phyloP scores from a whole-genome alignment of 495 filamentous ascomycete genomes.

The Podospora appendiculata region DNA sequence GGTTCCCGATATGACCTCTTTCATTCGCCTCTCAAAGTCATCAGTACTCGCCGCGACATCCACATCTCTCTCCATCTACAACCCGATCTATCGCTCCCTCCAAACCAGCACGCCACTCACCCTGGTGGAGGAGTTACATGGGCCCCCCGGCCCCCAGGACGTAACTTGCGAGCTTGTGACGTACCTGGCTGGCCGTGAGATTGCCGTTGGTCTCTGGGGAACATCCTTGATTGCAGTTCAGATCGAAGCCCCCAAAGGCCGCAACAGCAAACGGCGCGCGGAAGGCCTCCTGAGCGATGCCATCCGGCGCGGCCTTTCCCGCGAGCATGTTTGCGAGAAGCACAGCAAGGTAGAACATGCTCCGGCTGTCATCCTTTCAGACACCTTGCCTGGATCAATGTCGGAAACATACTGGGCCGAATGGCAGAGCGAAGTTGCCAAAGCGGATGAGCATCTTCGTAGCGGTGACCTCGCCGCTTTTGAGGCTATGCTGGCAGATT shows the following conservation, averaged over 20 bases:
- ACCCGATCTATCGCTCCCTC: constrained; percentile 58
- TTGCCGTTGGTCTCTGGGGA: constrained; percentile 51
- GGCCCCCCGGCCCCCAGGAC: constrained; percentile 10
- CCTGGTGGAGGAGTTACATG: constrained; percentile 5
- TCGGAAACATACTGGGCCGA: constrained; percentile 26
- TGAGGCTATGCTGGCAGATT: constrained; percentile 43
- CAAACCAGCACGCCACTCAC: constrained; percentile 46
- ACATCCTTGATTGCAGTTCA: constrained; percentile 54
- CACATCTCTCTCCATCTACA: constrained; percentile 46
- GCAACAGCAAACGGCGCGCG: constrained; percentile 52
- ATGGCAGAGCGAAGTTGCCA: constrained; percentile 25
- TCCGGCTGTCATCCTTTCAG: constrained; percentile 25
- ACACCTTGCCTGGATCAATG: constrained; percentile 29
- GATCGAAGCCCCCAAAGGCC: constrained; percentile 51
- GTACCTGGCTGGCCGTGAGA: constrained; percentile 56
- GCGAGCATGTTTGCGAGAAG: constrained; percentile 11
- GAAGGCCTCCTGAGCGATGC: constrained; percentile 65
- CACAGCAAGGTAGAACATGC: constrained; percentile 4
- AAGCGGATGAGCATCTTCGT: constrained; percentile 39
- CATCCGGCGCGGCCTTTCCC: constrained; percentile 49
- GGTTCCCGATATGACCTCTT: constrained; percentile 33
- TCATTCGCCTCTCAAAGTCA: constrained; percentile 44
- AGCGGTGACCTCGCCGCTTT: constrained; percentile 41
- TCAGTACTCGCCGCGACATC: constrained; percentile 39
- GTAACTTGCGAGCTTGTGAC: constrained; percentile 40